Evolutionary conservation across 2,329 filamentous ascomycete genomes (phyloP), one percentile per base, ranked within the genome.

Genomic region (Myriosclerotinia duriaeana): DNA sequence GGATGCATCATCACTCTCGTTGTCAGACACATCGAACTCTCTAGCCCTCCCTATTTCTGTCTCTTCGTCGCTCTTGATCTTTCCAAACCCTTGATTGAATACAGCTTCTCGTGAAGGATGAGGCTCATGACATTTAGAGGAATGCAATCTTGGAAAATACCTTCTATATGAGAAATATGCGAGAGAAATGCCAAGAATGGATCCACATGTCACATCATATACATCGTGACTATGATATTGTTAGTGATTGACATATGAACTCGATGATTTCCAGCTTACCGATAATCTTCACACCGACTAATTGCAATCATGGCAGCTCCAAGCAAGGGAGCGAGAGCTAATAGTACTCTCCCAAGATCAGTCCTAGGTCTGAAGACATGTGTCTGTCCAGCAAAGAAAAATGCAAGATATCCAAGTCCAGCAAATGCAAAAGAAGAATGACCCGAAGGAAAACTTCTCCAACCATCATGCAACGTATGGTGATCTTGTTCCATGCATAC

Each of bases 401-500:
- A 79, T 30, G 86, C 84, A 22, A 93, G 78, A 74, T 91, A 95
- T 3, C 91, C 91, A 12, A 96, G 80, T 0, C 92, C 92, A 4
- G 87, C 85, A 75, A 95, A 96, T 1, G 90, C 84, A 75, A 93
- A 93, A 68, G 88, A 91, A 15, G 86, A 89, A 77, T 96, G 92
- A 0, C 92, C 92, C 1, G 87, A 90, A 0, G 92, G 92, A 72
- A 95, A 96, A 30, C 88, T 91, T 53, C 92, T 86, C 89, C 91
- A 94, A 20, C 91, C 92, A 72, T 96, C 92, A 70, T 95, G 89
- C 5, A 96, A 82, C 1, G 81, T 81, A 76, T 91, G 89, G 68
- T 86, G 84, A 72, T 87, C 77, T 1, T 85, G 84, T 73, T 93
- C 84, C 14, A 90, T 93, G 80, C 92, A 96, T 3, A 93, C 85